Evolutionary conservation across 768 basidiomycete species (phyloP).

Genomic region (Dendrothele bispora): DNA sequence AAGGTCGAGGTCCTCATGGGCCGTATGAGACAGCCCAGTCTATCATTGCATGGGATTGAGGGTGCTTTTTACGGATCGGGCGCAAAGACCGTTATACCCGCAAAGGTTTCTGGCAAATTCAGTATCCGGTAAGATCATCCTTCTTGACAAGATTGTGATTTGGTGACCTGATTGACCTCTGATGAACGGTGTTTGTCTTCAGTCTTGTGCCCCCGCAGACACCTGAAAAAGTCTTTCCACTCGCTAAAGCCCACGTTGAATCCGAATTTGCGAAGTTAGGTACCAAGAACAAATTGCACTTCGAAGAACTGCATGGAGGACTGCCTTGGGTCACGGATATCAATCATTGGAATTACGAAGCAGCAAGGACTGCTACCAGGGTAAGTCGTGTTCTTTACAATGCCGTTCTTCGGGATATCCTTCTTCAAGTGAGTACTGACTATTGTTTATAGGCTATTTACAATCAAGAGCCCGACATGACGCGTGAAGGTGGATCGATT

Average conservation of each 20-base stretch:
- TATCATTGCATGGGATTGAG: slow-evolving; percentile 94
- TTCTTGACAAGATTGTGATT: too few relatives aligned
- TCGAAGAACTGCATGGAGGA: slow-evolving; percentile 63
- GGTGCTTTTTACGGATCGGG: slow-evolving; percentile 87
- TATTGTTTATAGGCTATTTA: slow-evolving; percentile 38
- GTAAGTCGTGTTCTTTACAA: slow-evolving; percentile 22
- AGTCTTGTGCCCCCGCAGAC: slow-evolving; percentile 68
- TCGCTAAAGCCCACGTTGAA: slow-evolving; percentile 56
- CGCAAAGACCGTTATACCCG: slow-evolving; percentile 93
- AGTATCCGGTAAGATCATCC: slow-evolving; percentile 88
- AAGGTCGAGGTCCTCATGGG: slow-evolving; percentile 87
- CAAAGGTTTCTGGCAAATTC: slow-evolving; percentile 87
- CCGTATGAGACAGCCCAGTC: slow-evolving; percentile 85
- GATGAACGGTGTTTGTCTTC: not conserved
- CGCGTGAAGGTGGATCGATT: slow-evolving; percentile 71
- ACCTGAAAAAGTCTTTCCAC: slow-evolving; percentile 53
- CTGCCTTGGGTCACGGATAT: slow-evolving; percentile 71
- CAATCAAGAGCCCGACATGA: slow-evolving; percentile 57
- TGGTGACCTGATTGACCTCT: not conserved
- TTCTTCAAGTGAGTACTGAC: not conserved
- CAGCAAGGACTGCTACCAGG: slow-evolving; percentile 65
- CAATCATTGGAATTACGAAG: slow-evolving; percentile 75
- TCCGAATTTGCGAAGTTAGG: slow-evolving; percentile 72
- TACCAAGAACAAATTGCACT: slow-evolving; percentile 61
- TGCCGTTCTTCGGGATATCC: not conserved